Percentiles rank a stretch among this genome's conserved stretches.
These are phyloP conservation scores for Thielaviopsis ethacetica DNA, from an alignment of 2,329 filamentous ascomycete genomes.

Conservation along the genomic window DNA sequence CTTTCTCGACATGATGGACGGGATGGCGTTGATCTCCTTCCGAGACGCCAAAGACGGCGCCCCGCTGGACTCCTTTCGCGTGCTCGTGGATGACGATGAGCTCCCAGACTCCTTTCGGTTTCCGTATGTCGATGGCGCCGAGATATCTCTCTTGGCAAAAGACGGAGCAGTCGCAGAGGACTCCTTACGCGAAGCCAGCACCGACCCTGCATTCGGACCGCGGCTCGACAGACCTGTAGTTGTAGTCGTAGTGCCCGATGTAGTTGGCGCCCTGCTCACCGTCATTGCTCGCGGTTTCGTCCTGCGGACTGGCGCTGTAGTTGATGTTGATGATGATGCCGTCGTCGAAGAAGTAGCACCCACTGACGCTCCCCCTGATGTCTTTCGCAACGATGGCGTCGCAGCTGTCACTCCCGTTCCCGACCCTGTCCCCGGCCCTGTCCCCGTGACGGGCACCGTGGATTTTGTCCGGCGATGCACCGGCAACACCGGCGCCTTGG, in stretches of 20 bases:
- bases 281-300: conserved; percentile 17
- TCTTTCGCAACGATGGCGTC: neutral
- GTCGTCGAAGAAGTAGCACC: neutral
- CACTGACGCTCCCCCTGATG: neutral
- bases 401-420: neutral
- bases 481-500: neutral
- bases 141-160: neutral
- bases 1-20: neutral
- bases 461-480: conserved; percentile 5
- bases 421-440: too few species aligned
- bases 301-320: neutral
- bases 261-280: conserved; percentile 2
- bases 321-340: neutral
- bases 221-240: neutral
- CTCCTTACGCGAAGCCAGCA: neutral
- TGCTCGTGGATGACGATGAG: neutral
- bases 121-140: neutral
- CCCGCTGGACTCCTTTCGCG: neutral
- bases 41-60: neutral
- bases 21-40: neutral
- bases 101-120: neutral
- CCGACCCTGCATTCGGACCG: neutral
- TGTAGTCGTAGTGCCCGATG: neutral
- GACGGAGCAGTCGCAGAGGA: neutral
- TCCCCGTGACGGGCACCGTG: neutral